Conservation (phyloP, 345 rosid species). For the Gossypium anomalum region DNA sequence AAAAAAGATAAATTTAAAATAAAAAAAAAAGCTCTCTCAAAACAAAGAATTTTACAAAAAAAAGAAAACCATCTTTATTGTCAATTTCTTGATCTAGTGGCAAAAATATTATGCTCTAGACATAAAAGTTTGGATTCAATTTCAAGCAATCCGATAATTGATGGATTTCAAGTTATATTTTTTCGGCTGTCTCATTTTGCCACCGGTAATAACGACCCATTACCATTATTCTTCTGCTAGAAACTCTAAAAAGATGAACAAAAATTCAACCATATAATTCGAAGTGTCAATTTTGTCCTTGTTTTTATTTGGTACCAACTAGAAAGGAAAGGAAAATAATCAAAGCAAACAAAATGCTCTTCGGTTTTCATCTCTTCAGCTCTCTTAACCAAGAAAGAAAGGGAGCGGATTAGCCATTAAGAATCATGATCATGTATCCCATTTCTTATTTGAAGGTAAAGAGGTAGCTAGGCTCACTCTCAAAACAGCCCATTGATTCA, state of each 20-base stretch:
- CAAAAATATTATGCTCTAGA: too few species aligned
- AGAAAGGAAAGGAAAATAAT: background rate
- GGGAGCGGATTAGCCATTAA: too few species aligned
- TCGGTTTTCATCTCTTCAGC: background rate
- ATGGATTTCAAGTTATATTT: too few species aligned
- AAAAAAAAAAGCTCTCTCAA: too few species aligned
- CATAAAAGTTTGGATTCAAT: too few species aligned
- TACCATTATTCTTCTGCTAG: background rate
- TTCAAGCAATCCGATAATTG: too few species aligned
- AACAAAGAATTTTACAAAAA: too few species aligned
- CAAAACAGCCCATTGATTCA: slow-evolving; percentile 23
- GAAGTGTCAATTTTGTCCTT: background rate
- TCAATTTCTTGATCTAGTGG: too few species aligned
- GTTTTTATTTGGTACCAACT: background rate
- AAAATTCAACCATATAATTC: background rate
- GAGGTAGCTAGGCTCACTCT: slow-evolving; percentile 26
- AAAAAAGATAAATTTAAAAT: too few species aligned
- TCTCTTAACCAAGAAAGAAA: background rate
- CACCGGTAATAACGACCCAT: background rate
- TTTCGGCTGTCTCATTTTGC: too few species aligned
- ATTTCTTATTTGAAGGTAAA: background rate
- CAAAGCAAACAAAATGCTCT: background rate
- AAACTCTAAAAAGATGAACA: background rate
- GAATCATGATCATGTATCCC: too few species aligned
- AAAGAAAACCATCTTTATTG: too few species aligned